Percentiles rank a stretch among this genome's conserved stretches.
Evolutionary conservation across 2,329 filamentous ascomycete species (phyloP).

Genomic region (Exophiala phaeomuriformis): DNA sequence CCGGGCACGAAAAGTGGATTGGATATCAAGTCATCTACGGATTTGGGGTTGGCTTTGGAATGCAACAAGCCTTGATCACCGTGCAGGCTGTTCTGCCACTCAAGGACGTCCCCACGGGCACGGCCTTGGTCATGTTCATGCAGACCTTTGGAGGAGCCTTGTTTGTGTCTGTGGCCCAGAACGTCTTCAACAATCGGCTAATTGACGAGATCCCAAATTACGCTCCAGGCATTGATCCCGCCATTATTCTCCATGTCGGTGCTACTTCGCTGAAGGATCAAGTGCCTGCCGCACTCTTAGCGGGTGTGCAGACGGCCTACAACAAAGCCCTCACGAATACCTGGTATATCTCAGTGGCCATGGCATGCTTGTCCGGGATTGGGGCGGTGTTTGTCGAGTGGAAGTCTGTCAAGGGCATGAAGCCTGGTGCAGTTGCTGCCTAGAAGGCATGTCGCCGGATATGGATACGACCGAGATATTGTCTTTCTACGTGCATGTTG

Average conservation of each 20-base stretch:
- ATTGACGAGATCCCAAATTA: slow-evolving; percentile 37
- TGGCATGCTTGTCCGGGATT: slow-evolving; percentile 33
- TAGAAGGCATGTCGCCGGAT: slow-evolving; percentile 3
- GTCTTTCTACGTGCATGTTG: too few species aligned
- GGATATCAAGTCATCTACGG: slow-evolving; percentile 35
- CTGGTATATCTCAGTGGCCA: slow-evolving; percentile 36
- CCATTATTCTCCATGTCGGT: slow-evolving; percentile 31
- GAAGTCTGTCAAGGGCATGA: slow-evolving; percentile 35
- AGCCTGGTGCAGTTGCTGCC: slow-evolving; percentile 22
- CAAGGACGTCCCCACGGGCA: slow-evolving; percentile 36
- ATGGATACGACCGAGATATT: too few species aligned
- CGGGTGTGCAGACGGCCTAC: slow-evolving; percentile 33
- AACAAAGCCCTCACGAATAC: slow-evolving; percentile 34
- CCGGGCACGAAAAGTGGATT: slow-evolving; percentile 34
- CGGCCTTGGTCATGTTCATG: slow-evolving; percentile 36
- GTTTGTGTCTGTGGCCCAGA: slow-evolving; percentile 48
- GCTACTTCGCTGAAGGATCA: slow-evolving; percentile 34
- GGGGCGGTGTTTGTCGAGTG: slow-evolving; percentile 35
- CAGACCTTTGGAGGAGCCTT: slow-evolving; percentile 41
- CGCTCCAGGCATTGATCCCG: slow-evolving; percentile 29
- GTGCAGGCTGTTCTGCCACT: slow-evolving; percentile 35
- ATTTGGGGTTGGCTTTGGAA: slow-evolving; percentile 33
- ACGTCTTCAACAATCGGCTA: slow-evolving; percentile 47
- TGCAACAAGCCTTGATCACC: slow-evolving; percentile 38
- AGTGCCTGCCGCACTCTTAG: slow-evolving; percentile 28